A percentile compares a stretch with the other conserved stretches of the same genome.
Conservation (phyloP, 352 stramenopile species). For the Pythium aquatile region DNA sequence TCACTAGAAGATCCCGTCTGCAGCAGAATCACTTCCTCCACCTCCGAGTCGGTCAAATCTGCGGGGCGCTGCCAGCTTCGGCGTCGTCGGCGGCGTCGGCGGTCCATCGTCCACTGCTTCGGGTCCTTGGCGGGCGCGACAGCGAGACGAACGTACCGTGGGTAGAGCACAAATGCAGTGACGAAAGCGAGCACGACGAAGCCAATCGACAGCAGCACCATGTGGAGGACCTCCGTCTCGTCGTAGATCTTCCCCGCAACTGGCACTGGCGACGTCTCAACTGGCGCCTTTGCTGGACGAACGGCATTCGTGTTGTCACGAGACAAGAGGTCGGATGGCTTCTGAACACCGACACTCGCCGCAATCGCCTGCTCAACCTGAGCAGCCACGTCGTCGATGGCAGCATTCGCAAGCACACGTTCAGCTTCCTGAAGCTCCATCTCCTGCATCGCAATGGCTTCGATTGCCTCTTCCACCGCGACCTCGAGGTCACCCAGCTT, state of each 20-base stretch:
- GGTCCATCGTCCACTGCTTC: slow-evolving; percentile 4
- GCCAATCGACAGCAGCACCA: slow-evolving; percentile 15
- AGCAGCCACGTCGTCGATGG: background rate
- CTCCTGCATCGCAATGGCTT: slow-evolving; percentile 5
- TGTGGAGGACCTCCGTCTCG: slow-evolving; percentile 12
- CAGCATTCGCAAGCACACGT: background rate
- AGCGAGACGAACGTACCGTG: slow-evolving; percentile 11
- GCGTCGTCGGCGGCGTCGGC: slow-evolving; percentile 8
- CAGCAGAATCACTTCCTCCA: slow-evolving; percentile 21
- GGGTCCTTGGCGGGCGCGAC: background rate
- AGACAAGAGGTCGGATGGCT: background rate
- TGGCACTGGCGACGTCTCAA: background rate
- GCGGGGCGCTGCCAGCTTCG: slow-evolving; percentile 15
- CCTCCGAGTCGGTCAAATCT: slow-evolving; percentile 17
- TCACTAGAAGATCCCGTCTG: slow-evolving; percentile 18
- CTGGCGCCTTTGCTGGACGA: background rate
- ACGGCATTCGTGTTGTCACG: background rate
- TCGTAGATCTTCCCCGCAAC: slow-evolving; percentile 5
- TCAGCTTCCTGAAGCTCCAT: slow-evolving; percentile 1
- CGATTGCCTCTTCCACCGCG: background rate
- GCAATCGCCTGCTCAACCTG: slow-evolving; percentile 9
- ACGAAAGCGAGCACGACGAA: slow-evolving; percentile 16
- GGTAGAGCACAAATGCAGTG: slow-evolving; percentile 15
- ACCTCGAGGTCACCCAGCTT: background rate
- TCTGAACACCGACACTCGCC: background rate